A percentile compares a stretch with the other conserved stretches of the same genome.
These are phyloP conservation scores for Colletotrichum sp. DNA, from an alignment of 2,329 filamentous ascomycete genomes.

Conservation along the genomic window DNA sequence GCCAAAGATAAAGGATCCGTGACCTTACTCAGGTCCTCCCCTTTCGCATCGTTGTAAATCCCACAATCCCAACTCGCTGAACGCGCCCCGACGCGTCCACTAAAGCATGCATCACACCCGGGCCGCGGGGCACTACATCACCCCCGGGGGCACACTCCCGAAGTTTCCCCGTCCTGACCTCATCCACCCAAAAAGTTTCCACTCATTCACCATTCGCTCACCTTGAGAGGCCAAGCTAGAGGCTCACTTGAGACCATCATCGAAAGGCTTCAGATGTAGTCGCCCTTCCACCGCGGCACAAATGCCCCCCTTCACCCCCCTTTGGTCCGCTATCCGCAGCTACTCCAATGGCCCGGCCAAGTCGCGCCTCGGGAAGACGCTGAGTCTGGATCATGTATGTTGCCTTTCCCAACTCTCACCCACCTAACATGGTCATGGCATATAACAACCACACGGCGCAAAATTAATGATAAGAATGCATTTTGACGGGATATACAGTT, in stretches of 20 bases:
- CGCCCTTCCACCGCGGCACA: not conserved
- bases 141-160: not conserved
- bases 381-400: conserved; percentile 65
- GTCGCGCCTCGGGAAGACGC: conserved; percentile 44
- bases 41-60: not conserved
- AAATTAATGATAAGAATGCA: not conserved
- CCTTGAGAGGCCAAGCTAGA: not conserved
- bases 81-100: conserved; percentile 1
- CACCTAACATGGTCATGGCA: not conserved
- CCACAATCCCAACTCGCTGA: not conserved
- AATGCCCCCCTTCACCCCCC: conserved; percentile 1
- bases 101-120: not conserved
- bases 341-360: conserved; percentile 40
- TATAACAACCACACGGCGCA: no score
- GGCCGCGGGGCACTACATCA: not conserved
- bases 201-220: not conserved
- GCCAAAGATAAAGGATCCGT: not conserved
- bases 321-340: conserved; percentile 30
- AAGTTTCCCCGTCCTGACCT: conserved; percentile 19
- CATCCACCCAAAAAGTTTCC: conserved; percentile 19
- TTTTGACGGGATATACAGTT: conserved; percentile 48
- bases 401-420: not conserved
- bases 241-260: not conserved
- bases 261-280: conserved; percentile 2
- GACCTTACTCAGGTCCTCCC: not conserved